Conservation (phyloP, 2,329 filamentous ascomycete species). For the Biscogniauxia marginata region DNA sequence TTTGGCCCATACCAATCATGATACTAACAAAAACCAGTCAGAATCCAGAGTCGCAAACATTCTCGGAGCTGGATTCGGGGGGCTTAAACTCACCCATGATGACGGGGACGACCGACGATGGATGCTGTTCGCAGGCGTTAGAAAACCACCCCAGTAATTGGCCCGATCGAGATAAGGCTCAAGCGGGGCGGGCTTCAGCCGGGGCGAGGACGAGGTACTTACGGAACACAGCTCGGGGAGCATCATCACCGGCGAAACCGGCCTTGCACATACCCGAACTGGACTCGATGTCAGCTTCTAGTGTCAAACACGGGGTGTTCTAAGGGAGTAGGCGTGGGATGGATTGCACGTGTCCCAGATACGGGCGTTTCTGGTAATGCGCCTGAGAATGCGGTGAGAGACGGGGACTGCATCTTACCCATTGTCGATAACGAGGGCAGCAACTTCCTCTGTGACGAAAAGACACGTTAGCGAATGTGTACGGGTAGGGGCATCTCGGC, state of each 20-base stretch:
- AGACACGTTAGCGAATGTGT: slow-evolving; percentile 42
- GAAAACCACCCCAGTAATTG: slow-evolving; percentile 22
- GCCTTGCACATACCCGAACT: slow-evolving; percentile 99
- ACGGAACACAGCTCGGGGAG: slow-evolving; percentile 99
- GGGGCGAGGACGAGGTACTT: slow-evolving; percentile 50
- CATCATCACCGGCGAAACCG: slow-evolving; percentile 99
- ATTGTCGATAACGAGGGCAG: slow-evolving; percentile 99
- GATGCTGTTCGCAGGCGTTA: slow-evolving; percentile 65
- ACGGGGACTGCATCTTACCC: slow-evolving; percentile 71
- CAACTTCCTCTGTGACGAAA: slow-evolving; percentile 86
- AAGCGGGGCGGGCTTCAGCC: slow-evolving; percentile 38
- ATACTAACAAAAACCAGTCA: slow-evolving; percentile 62
- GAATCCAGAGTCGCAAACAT: neutral
- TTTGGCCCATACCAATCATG: slow-evolving; percentile 99
- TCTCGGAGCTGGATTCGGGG: neutral
- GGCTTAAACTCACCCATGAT: slow-evolving; percentile 83
- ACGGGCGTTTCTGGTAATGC: slow-evolving; percentile 10
- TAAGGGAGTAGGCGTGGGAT: neutral
- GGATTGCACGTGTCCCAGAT: slow-evolving; percentile 8
- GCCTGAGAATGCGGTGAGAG: slow-evolving; percentile 37
- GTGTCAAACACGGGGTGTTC: neutral
- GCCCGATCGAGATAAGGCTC: slow-evolving; percentile 26
- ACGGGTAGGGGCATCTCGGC: slow-evolving; percentile 5
- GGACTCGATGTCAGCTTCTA: slow-evolving; percentile 30
- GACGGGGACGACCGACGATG: slow-evolving; percentile 98